These are phyloP conservation scores for Diversispora epigaea DNA, from an alignment of 192 early-diverging fungal species.

Conservation along the genomic window DNA sequence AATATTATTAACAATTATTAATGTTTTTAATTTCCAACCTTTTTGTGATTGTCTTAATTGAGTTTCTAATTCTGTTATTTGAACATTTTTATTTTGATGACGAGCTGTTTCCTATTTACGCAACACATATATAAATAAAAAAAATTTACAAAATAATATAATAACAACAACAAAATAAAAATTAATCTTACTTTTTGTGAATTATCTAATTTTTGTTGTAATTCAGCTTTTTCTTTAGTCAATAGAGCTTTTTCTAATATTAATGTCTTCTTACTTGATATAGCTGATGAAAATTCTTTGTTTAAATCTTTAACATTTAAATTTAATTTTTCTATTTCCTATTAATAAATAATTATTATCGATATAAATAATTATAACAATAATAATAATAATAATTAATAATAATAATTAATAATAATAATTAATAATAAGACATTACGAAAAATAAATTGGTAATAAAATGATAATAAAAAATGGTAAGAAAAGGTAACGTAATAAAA, in stretches of 20 bases:
- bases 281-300: slow-evolving; percentile 2
- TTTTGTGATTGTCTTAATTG: slow-evolving; percentile 20
- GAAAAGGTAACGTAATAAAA: not conserved
- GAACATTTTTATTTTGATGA: slow-evolving; percentile 14
- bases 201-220: slow-evolving; percentile 26
- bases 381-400: no score
- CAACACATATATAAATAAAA: not conserved
- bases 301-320: slow-evolving; percentile 19
- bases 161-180: slow-evolving; percentile 2
- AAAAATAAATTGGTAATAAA: no score
- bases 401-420: no score
- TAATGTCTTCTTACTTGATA: slow-evolving; percentile 3
- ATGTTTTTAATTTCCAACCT: not conserved
- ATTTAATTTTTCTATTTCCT: slow-evolving; percentile 30
- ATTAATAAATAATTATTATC: not conserved
- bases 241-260: slow-evolving; percentile 20
- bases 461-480: not conserved
- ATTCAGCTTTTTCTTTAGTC: slow-evolving; percentile 21
- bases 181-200: slow-evolving; percentile 22
- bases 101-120: slow-evolving; percentile 14
- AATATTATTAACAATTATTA: not conserved
- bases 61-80: slow-evolving; percentile 17
- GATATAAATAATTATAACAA: no score
- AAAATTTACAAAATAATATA: not conserved
- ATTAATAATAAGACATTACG: no score